Percentiles rank a stretch among this genome's conserved stretches.
Evolutionary conservation across 139 green algal genomes (phyloP).

Genomic region (Ettlia oleoabundans): DNA sequence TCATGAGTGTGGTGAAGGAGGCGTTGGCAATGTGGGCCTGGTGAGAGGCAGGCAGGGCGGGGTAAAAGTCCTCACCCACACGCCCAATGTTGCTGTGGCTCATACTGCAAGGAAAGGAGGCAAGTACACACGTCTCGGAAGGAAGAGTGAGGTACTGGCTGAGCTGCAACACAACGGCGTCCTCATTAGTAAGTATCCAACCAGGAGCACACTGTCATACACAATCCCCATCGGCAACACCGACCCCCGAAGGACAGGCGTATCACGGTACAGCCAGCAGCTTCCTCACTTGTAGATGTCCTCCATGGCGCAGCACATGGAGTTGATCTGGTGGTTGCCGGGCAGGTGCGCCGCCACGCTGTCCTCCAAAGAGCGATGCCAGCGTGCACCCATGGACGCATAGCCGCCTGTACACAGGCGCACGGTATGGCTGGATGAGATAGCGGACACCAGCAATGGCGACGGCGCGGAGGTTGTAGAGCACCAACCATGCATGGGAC

Average conservation of each 20-base stretch:
- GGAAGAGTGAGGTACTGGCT: not conserved
- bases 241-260: no score
- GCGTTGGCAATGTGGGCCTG: constrained; percentile 90
- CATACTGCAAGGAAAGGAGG: not conserved
- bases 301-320: constrained; percentile 98
- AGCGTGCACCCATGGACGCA: constrained; percentile 58
- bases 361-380: constrained; percentile 78
- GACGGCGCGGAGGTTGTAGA: constrained; percentile 41
- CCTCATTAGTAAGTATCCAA: no score
- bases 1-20: constrained; percentile 82
- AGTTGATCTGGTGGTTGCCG: constrained; percentile 95
- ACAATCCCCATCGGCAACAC: no score
- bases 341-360: constrained; percentile 82
- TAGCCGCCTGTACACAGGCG: constrained; percentile 68
- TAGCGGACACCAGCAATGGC: constrained; percentile 64
- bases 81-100: not conserved
- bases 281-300: constrained; percentile 60
- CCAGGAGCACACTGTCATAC: no score
- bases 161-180: no score
- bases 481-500: no score
- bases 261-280: no score
- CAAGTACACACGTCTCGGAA: no score
- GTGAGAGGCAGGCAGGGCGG: constrained; percentile 70
- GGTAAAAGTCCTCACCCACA: constrained; percentile 27
- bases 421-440: no score